Evolutionary conservation across 495 filamentous ascomycete species (phyloP).

Genomic region (Tuber brumale): DNA sequence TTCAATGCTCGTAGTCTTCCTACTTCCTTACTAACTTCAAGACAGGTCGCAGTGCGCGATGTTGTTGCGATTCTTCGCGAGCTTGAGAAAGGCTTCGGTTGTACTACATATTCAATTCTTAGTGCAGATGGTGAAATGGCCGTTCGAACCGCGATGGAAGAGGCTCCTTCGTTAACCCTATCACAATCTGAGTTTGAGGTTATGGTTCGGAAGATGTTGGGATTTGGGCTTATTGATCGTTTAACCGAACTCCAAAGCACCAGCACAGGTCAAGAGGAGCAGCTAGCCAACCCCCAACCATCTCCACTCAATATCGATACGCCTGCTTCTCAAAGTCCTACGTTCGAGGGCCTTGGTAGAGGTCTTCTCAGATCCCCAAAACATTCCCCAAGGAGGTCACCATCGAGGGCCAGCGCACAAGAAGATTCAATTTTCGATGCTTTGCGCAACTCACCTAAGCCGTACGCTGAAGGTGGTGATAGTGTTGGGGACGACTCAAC

Average conservation of each 20-base stretch:
- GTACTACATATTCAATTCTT: slow-evolving; percentile 15
- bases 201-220: slow-evolving; percentile 6
- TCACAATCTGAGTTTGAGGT: slow-evolving; percentile 11
- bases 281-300: neutral
- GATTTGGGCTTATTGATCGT: neutral
- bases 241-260: neutral
- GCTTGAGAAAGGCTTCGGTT: slow-evolving; percentile 16
- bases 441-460: neutral
- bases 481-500: neutral
- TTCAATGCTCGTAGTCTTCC: neutral
- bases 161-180: slow-evolving; percentile 11
- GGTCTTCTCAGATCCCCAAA: neutral
- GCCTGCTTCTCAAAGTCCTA: neutral
- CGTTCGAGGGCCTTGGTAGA: neutral
- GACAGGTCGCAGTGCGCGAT: slow-evolving; percentile 19
- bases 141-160: neutral
- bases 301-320: neutral
- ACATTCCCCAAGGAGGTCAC: neutral
- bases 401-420: neutral
- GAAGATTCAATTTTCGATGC: neutral
- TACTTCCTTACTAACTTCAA: neutral
- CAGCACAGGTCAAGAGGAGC: neutral
- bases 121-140: slow-evolving; percentile 4
- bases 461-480: neutral
- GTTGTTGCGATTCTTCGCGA: slow-evolving; percentile 23